Conservation (phyloP, 2,329 filamentous ascomycete genomes). For the Achaetomium macrosporum region DNA sequence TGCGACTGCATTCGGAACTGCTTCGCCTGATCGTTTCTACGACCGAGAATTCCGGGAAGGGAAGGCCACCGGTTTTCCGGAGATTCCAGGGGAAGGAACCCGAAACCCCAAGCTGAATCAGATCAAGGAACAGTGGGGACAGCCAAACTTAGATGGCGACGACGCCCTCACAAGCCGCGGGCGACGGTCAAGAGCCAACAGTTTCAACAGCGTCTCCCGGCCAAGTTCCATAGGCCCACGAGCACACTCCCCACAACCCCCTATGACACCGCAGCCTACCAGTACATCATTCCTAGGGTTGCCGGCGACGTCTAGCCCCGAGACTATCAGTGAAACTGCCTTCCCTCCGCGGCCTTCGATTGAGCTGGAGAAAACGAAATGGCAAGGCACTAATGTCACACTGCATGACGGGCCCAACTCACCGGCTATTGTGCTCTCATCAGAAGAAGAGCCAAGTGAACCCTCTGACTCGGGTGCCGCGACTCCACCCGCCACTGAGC, state of each 20-base stretch:
- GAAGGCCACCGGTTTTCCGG: slow-evolving; percentile 46
- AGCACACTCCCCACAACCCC: neutral
- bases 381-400: slow-evolving; percentile 2
- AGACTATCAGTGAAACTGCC: neutral
- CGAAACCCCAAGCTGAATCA: slow-evolving; percentile 38
- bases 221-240: neutral
- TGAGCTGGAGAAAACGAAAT: slow-evolving; percentile 1
- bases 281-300: slow-evolving; percentile 1
- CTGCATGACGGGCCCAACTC: slow-evolving; percentile 6
- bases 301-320: slow-evolving; percentile 7
- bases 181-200: slow-evolving; percentile 34
- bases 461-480: neutral
- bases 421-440: slow-evolving; percentile 9
- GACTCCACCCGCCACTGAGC: neutral
- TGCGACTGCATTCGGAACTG: slow-evolving; percentile 42
- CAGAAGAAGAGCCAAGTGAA: slow-evolving; percentile 1
- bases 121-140: slow-evolving; percentile 38
- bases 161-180: slow-evolving; percentile 27
- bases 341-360: neutral
- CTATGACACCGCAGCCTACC: neutral
- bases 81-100: slow-evolving; percentile 47
- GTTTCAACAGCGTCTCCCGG: slow-evolving; percentile 31
- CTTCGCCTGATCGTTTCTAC: slow-evolving; percentile 43
- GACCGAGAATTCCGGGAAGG: slow-evolving; percentile 43
- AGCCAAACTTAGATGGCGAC: slow-evolving; percentile 29